Percentiles rank a stretch among this genome's conserved stretches.
Evolutionary conservation across 805 yeast genomes (phyloP).

Genomic region (Wickerhamomyces strasburgensis): DNA sequence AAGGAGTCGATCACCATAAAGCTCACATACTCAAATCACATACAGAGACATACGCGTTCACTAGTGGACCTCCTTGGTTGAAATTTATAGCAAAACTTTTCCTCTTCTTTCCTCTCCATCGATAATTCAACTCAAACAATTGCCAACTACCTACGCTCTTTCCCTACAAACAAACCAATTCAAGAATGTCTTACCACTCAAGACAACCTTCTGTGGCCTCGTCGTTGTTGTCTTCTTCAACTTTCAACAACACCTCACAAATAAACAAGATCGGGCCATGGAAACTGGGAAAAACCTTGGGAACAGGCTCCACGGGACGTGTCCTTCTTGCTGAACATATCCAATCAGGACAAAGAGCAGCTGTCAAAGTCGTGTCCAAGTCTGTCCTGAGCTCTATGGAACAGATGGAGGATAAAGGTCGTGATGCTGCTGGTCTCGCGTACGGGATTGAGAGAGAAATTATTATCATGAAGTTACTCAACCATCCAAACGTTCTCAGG

Average conservation of each 20-base stretch:
- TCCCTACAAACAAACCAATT: background rate
- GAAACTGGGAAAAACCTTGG: slow-evolving; percentile 73
- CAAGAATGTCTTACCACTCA: slow-evolving; percentile 32
- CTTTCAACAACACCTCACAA: slow-evolving; percentile 37
- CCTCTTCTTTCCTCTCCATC: background rate
- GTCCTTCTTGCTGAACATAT: slow-evolving; percentile 71
- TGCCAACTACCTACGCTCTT: slow-evolving; percentile 1
- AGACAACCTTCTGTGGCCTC: slow-evolving; percentile 61
- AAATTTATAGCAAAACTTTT: slow-evolving; percentile 1
- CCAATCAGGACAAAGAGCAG: slow-evolving; percentile 69
- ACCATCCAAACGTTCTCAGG: slow-evolving; percentile 91
- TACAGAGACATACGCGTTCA: too few relatives aligned
- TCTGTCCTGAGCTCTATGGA: slow-evolving; percentile 38
- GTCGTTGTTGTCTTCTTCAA: slow-evolving; percentile 42
- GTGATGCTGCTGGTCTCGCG: slow-evolving; percentile 64
- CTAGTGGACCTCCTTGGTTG: too few relatives aligned
- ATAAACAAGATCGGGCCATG: slow-evolving; percentile 66
- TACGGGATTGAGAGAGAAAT: slow-evolving; percentile 97
- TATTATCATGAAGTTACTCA: slow-evolving; percentile 90
- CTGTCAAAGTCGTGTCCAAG: slow-evolving; percentile 78
- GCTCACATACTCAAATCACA: too few relatives aligned
- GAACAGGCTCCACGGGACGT: slow-evolving; percentile 80
- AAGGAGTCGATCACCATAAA: too few relatives aligned
- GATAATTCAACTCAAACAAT: background rate
- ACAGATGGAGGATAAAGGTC: slow-evolving; percentile 27